A percentile compares a stretch with the other conserved stretches of the same genome.
Conservation (phyloP, 768 basidiomycete species). For the Myochromella boudieri region DNA sequence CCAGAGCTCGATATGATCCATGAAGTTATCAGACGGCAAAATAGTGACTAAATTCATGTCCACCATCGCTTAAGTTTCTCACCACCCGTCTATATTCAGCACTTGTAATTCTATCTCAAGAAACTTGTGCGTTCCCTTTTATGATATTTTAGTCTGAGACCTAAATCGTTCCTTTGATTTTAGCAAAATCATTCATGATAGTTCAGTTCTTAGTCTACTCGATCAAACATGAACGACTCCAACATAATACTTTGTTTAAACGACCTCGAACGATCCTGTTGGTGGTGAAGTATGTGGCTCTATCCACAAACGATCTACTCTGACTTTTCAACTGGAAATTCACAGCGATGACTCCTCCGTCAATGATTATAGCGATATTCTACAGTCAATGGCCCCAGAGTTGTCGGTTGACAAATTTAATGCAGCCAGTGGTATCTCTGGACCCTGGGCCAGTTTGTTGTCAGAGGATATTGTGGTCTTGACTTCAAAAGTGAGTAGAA, state of each 20-base stretch:
- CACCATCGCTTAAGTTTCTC: not conserved
- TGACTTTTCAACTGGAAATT: not conserved
- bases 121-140: slow-evolving; percentile 21
- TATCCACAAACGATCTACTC: not conserved
- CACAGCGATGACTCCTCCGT: slow-evolving; percentile 21
- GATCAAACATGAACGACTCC: slow-evolving; percentile 24
- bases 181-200: slow-evolving; percentile 29
- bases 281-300: slow-evolving; percentile 29
- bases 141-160: not conserved
- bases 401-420: slow-evolving; percentile 27
- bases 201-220: slow-evolving; percentile 28
- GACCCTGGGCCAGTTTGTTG: slow-evolving; percentile 25
- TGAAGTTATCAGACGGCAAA: slow-evolving; percentile 31
- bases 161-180: not conserved
- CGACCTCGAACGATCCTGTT: slow-evolving; percentile 27
- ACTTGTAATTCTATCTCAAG: slow-evolving; percentile 31
- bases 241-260: slow-evolving; percentile 11
- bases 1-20: slow-evolving; percentile 24
- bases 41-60: slow-evolving; percentile 28
- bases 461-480: slow-evolving; percentile 38
- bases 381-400: slow-evolving; percentile 20
- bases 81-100: slow-evolving; percentile 19
- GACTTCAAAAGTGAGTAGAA: slow-evolving; percentile 35
- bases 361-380: slow-evolving; percentile 18
- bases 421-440: slow-evolving; percentile 20